These are phyloP conservation scores for Pichia sp. DNA, from an alignment of 1,139 yeast genomes.

Conservation along the genomic window DNA sequence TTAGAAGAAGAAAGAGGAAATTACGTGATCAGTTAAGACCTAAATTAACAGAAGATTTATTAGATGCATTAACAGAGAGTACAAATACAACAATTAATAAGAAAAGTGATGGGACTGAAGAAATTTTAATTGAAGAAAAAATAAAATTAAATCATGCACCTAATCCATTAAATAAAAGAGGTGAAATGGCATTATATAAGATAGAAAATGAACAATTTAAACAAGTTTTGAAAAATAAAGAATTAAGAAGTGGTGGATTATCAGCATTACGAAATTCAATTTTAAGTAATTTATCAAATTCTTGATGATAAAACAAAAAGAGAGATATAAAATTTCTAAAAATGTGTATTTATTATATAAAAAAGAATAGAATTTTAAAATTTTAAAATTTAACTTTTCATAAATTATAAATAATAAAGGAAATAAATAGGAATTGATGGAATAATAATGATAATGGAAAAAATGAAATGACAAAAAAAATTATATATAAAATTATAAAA, in stretches of 20 bases:
- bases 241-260: slow-evolving; percentile 52
- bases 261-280: slow-evolving; percentile 47
- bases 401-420: background rate
- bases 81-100: slow-evolving; percentile 27
- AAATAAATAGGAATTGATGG: background rate
- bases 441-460: background rate
- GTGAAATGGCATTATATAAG: slow-evolving; percentile 47
- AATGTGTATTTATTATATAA: no score
- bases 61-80: slow-evolving; percentile 44
- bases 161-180: slow-evolving; percentile 51
- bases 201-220: slow-evolving; percentile 51
- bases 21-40: slow-evolving; percentile 55
- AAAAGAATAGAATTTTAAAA: no score
- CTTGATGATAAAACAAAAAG: background rate
- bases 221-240: slow-evolving; percentile 44
- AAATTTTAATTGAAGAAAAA: slow-evolving; percentile 16
- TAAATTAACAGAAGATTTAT: slow-evolving; percentile 51
- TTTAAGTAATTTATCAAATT: slow-evolving; percentile 18
- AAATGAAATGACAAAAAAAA: background rate
- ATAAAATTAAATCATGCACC: slow-evolving; percentile 45
- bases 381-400: no score
- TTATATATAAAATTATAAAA: background rate
- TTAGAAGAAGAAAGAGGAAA: slow-evolving; percentile 61
- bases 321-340: background rate
- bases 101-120: slow-evolving; percentile 15